Base-by-base conservation (phyloP, 495 filamentous ascomycete species). In the Tricharina praecox region DNA sequence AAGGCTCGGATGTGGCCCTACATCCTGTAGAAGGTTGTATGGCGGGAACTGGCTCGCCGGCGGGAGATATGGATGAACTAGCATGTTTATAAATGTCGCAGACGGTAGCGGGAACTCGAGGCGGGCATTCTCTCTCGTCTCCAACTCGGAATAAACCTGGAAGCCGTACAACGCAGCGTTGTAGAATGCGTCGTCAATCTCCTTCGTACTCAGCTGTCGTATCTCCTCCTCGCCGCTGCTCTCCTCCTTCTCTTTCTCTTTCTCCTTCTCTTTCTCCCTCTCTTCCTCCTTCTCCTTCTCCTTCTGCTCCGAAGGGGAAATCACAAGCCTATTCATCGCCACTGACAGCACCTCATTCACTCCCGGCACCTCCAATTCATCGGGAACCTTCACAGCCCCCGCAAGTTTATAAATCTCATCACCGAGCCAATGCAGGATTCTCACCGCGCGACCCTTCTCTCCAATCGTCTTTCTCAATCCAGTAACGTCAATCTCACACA, bases 401-500 rank as follows among this genome's bases (percentile, higher is more conserved):
- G 73, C 74, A 18, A 74, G 78, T 0, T 69, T 70, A 74, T 78
- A 83, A 33, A 81, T 53, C 63, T 84, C 79, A 69, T 84, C 79
- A 0, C 80, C 79, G 49, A 73, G 70, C 79, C 79, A 84, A 57
- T 84, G 79, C 28, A 80, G 59, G 13, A 72, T 74, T 40, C 72
- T 64, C 19, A 84, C 79, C 4, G 79, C 79, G 58, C 74, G 73
- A 1, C 79, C 79, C 61, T 78, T 81, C 18, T 69, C 65, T 0
- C 79, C 79, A 51, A 72, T 68, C 1, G 80, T 78, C 32, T 71
- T 66, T 11, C 66, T 62, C 13, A 84, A 58, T 2, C 62, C 63
- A 19, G 70, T 68, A 32, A 84, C 65, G 66, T 84, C 73, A 46
- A 83, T 74, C 55, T 76, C 77, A 53, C 78, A 82, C 3, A 73